Percentiles rank a stretch among this genome's conserved stretches.
Conservation (phyloP, 805 yeast species). For the Candida ortonii region DNA sequence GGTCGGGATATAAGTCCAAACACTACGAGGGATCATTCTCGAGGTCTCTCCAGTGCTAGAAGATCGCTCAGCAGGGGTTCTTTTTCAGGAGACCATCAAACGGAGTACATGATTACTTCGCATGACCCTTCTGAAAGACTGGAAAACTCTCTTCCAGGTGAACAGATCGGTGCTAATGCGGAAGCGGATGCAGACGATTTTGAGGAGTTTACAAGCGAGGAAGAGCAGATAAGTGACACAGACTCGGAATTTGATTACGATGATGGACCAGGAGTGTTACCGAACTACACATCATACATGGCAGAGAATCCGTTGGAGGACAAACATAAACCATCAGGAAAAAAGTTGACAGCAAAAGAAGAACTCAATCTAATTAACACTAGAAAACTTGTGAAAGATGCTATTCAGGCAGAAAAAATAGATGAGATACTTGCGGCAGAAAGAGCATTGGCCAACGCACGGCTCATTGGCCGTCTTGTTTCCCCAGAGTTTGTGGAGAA, state of each 20-base stretch:
- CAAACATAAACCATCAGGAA: constrained; percentile 5
- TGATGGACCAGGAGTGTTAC: constrained; percentile 57
- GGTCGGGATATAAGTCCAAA: constrained; percentile 19
- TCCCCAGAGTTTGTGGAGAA: constrained; percentile 31
- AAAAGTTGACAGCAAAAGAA: constrained; percentile 17
- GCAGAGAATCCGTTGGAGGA: constrained; percentile 12
- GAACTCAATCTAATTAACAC: constrained; percentile 23
- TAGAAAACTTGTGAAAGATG: constrained; percentile 40
- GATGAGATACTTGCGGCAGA: constrained; percentile 58
- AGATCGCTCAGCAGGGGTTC: constrained; percentile 26
- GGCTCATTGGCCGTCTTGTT: constrained; percentile 35
- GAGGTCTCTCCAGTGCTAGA: constrained; percentile 24
- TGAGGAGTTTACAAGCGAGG: constrained; percentile 40
- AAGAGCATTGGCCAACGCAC: constrained; percentile 58
- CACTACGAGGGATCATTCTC: constrained; percentile 15
- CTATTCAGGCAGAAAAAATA: constrained; percentile 46
- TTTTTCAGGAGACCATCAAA: constrained; percentile 19
- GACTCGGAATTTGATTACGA: constrained; percentile 59
- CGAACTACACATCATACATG: constrained; percentile 46
- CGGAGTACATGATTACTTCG: constrained; percentile 62
- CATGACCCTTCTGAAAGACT: constrained; percentile 75
- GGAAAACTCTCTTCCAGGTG: constrained; percentile 16
- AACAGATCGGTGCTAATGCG: constrained; percentile 10
- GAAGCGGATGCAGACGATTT: constrained; percentile 18
- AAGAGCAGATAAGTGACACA: constrained; percentile 59